Evolutionary conservation across 805 yeast species (phyloP).

Genomic region (Starmerella riodocensis): DNA sequence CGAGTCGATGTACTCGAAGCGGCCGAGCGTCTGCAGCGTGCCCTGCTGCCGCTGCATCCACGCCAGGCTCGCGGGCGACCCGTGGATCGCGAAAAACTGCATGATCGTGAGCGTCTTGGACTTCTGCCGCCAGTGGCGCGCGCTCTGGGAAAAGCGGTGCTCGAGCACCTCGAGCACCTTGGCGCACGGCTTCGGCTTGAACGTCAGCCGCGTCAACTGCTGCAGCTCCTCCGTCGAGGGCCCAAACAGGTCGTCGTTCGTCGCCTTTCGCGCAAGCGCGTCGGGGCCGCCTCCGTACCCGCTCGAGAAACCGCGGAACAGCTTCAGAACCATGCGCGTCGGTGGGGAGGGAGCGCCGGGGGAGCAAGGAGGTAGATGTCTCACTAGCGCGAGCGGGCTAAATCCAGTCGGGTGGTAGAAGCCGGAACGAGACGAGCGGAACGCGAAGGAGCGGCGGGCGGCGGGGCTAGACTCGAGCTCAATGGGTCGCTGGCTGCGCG

Average conservation of each 20-base stretch:
- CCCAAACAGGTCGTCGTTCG: constrained; percentile 19
- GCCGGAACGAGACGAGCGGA: too few relatives aligned
- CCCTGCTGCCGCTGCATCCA: constrained; percentile 16
- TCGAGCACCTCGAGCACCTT: constrained; percentile 19
- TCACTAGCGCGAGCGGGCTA: too few relatives aligned
- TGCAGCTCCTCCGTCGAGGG: constrained; percentile 21
- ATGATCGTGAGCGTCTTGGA: constrained; percentile 22
- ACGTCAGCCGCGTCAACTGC: constrained; percentile 15
- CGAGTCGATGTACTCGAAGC: constrained; percentile 15
- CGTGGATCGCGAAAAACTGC: constrained; percentile 21
- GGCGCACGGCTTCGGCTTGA: constrained; percentile 12
- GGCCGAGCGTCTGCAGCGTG: constrained; percentile 10
- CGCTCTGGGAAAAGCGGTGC: constrained; percentile 16
- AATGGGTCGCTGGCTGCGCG: too few relatives aligned
- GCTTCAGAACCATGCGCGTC: constrained; percentile 3
- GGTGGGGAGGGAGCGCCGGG: too few relatives aligned
- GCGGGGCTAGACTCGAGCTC: too few relatives aligned
- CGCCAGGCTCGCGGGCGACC: constrained; percentile 14
- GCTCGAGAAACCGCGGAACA: constrained; percentile 4
- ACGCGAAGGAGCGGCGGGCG: too few relatives aligned
- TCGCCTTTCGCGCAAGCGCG: constrained; percentile 19
- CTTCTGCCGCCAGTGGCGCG: constrained; percentile 23
- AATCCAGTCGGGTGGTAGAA: too few relatives aligned
- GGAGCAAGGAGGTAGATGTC: too few relatives aligned
- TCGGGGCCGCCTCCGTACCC: constrained; percentile 14